These are phyloP conservation scores for Neofusicoccum sp. DNA, from an alignment of 2,329 filamentous ascomycete species.

Conservation along the genomic window DNA sequence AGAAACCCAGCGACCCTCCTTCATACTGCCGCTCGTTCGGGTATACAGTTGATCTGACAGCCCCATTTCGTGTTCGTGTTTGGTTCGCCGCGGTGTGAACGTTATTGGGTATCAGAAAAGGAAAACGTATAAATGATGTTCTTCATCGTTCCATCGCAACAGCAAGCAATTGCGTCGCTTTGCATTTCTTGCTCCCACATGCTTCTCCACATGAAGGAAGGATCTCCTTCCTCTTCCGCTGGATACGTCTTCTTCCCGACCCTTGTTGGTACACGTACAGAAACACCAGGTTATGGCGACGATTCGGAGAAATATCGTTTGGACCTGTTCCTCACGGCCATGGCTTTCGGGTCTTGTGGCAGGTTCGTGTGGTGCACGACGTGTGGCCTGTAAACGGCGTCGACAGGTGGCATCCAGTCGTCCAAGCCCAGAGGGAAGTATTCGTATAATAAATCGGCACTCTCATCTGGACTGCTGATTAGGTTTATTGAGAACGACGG, in stretches of 20 bases:
- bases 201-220: no score
- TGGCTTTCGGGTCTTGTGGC: constrained; percentile 50
- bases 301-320: constrained; percentile 55
- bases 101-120: constrained; percentile 17
- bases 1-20: not conserved
- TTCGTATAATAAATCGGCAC: constrained; percentile 84
- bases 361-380: constrained; percentile 77
- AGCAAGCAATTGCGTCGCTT: not conserved
- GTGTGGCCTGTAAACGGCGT: constrained; percentile 87
- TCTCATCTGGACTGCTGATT: constrained; percentile 69
- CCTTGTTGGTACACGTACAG: not conserved
- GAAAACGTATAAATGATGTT: constrained; percentile 2
- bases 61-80: not conserved
- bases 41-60: not conserved
- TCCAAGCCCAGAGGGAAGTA: constrained; percentile 91
- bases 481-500: constrained; percentile 51
- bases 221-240: not conserved
- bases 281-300: constrained; percentile 24
- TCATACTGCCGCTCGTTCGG: not conserved
- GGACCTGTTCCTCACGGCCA: constrained; percentile 45
- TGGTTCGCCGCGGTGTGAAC: constrained; percentile 2
- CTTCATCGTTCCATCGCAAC: not conserved
- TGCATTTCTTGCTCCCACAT: not conserved
- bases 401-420: constrained; percentile 89
- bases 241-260: not conserved